Conservation (phyloP, 78 protist genomes). For the Dictyostelium capitatum region DNA sequence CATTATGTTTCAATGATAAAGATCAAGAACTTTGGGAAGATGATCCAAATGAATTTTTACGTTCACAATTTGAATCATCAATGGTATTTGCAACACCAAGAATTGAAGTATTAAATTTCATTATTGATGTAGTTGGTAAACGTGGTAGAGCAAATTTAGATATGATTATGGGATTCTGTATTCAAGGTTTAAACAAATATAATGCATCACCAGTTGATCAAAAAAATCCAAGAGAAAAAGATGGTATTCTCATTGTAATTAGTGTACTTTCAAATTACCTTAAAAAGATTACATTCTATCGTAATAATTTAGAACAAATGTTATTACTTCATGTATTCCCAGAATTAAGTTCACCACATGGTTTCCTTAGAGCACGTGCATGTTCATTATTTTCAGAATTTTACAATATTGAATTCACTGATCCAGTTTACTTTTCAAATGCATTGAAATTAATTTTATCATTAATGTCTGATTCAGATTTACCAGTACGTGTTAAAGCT, state of each 20-base stretch:
- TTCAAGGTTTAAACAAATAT: conserved; percentile 17
- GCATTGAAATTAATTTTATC: conserved; percentile 34
- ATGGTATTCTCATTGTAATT: conserved; percentile 50
- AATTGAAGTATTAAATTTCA: conserved; percentile 35
- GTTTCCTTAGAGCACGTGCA: conserved; percentile 71
- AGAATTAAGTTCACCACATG: conserved; percentile 34
- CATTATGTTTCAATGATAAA: conserved; percentile 71
- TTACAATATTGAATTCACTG: conserved; percentile 57
- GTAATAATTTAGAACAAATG: conserved; percentile 47
- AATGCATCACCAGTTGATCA: neutral
- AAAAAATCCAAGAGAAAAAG: conserved; percentile 46
- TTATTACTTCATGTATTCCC: conserved; percentile 80
- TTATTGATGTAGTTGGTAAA: conserved; percentile 59
- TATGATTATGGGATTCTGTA: conserved; percentile 59
- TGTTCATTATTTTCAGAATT: conserved; percentile 33
- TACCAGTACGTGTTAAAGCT: conserved; percentile 85
- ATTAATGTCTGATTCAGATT: conserved; percentile 69
- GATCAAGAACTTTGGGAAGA: conserved; percentile 85
- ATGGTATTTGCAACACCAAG: conserved; percentile 48
- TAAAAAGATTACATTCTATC: neutral
- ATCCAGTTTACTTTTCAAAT: conserved; percentile 30
- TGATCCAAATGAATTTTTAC: conserved; percentile 89
- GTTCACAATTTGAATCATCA: conserved; percentile 64
- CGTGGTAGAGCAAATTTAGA: conserved; percentile 55
- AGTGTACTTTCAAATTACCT: conserved; percentile 36